Conservation (phyloP, 805 yeast species). For the Novakomyces olei region DNA sequence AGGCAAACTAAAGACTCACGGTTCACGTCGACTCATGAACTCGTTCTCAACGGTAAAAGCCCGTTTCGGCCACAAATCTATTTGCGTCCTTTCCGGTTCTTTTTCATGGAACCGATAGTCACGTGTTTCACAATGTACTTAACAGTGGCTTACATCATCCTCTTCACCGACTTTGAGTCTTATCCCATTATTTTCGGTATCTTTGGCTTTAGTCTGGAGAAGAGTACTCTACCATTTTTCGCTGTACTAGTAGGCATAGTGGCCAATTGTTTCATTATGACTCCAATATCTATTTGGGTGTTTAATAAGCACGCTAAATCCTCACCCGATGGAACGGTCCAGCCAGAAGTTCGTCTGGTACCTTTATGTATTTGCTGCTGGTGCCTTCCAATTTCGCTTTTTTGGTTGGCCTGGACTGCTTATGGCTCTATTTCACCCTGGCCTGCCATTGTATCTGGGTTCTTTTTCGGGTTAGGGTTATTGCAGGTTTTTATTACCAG, state of each 20-base stretch:
- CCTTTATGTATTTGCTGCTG: conserved; percentile 44
- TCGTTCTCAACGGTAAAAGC: no score
- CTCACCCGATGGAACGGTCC: neutral
- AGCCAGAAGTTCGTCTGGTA: conserved; percentile 50
- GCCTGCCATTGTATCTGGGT: conserved; percentile 51
- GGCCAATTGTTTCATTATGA: neutral
- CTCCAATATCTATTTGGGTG: neutral
- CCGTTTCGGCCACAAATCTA: no score
- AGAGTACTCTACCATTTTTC: neutral
- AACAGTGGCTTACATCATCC: neutral
- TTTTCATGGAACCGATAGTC: no score
- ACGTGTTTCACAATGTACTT: neutral
- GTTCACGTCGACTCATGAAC: no score
- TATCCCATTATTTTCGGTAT: neutral
- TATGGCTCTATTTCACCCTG: conserved; percentile 43
- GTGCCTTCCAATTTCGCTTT: conserved; percentile 42
- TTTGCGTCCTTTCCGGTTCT: no score
- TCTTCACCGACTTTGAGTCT: neutral
- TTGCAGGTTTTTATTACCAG: conserved; percentile 46
- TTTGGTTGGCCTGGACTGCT: conserved; percentile 69
- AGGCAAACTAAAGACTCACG: conserved; percentile 39
- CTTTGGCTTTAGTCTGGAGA: neutral
- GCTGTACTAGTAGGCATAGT: neutral
- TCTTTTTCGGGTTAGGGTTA: conserved; percentile 45
- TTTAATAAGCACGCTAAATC: neutral